Evolutionary conservation across 257 asterid genomes (phyloP), one percentile per base, ranked within the genome.

Genomic region (Nicotiana tomentosiformis): DNA sequence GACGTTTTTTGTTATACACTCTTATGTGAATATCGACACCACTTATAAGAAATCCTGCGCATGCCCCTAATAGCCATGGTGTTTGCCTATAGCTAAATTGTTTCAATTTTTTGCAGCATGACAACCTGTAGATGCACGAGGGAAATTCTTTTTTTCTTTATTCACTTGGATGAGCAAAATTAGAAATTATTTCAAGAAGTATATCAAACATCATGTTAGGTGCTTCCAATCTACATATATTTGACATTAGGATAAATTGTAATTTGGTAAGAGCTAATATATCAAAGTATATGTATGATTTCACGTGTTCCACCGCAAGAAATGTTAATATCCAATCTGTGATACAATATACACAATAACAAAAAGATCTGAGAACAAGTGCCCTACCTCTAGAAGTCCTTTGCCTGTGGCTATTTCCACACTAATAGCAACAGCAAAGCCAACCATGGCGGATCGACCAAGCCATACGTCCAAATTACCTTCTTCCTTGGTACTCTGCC

Each of bases 361-460:
- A 11, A 23, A 49, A 61, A 43, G 35, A 49, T 43, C 51, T 32
- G 66, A 64, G 84, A 18, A 6, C 12, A 11, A 67, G 10, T 26
- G 33, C 5, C 66, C 51, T 68, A 90, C 92, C 92, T 90, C 91
- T 20, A 90, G 84, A 82, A 88, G 97, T 60, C 98, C 99, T 91
- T 93, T 94, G 60, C 98, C 99, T 6, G 99, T 93, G 1, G 86
- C 88, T 55, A 94, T 81, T 85, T 94, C 99, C 65, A 94, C 92
- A 80, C 85, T 92, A 78, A 96, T 80, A 70, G 93, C 97, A 49
- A 89, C 87, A 46, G 97, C 97, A 87, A 95, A 95, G 70, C 98
- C 95, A 83, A 90, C 51, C 98, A 96, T 96, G 23, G 98, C 98
- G 2, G 93, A 67, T 56, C 97, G 90, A 49, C 98, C 99, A 43